Conservation (phyloP, 352 stramenopile species). For the Phytophthora citricola region DNA sequence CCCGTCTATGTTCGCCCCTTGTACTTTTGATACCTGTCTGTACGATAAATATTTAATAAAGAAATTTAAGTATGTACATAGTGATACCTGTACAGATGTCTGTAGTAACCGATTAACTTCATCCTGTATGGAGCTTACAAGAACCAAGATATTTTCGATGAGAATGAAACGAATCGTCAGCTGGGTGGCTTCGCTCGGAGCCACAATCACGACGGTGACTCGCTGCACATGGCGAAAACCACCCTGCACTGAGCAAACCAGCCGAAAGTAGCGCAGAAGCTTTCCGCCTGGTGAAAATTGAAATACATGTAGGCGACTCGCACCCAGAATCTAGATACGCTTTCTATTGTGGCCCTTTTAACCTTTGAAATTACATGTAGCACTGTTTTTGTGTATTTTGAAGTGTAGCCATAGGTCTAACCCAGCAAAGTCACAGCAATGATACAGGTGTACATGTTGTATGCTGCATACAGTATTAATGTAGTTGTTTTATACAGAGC, state of each 20-base stretch:
- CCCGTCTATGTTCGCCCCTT: background rate
- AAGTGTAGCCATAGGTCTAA: too few species aligned
- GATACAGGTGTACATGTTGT: too few species aligned
- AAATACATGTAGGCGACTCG: too few species aligned
- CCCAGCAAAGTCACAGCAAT: too few species aligned
- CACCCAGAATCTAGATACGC: too few species aligned
- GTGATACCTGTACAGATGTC: background rate
- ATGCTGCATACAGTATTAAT: too few species aligned
- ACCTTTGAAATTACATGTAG: too few species aligned
- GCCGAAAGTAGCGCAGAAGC: background rate
- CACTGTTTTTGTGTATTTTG: too few species aligned
- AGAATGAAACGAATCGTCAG: constrained; percentile 5
- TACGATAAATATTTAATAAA: background rate
- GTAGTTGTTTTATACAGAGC: too few species aligned
- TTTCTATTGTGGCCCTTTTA: too few species aligned
- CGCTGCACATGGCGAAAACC: constrained; percentile 4
- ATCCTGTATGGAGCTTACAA: constrained; percentile 9
- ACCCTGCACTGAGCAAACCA: constrained; percentile 7
- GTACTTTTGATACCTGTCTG: constrained; percentile 3
- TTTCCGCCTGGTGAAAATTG: background rate
- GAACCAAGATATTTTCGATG: background rate
- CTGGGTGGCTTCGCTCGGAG: constrained; percentile 5
- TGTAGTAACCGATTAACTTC: background rate
- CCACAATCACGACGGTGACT: constrained; percentile 1
- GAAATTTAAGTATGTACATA: background rate